phyloP scores from a whole-genome alignment of 2,329 filamentous ascomycete species.

The Leptoxyphium fumago region DNA sequence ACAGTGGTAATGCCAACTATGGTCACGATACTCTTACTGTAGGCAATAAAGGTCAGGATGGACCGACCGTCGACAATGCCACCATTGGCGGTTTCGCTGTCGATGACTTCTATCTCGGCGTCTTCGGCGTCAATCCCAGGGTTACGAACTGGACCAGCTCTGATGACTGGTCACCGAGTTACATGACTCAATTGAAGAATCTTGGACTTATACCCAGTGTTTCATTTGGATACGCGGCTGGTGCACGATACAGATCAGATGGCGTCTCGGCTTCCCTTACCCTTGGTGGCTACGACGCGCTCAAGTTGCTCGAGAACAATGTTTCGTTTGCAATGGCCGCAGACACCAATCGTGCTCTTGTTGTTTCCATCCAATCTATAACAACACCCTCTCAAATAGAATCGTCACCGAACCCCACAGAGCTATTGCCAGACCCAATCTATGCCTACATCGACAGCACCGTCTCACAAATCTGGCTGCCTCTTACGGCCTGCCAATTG shows the following conservation, averaged over 20 bases:
- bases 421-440: conserved; percentile 25
- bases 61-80: conserved; percentile 27
- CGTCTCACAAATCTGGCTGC: conserved; percentile 34
- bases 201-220: conserved; percentile 52
- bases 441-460: conserved; percentile 35
- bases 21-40: conserved; percentile 38
- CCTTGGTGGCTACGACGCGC: conserved; percentile 54
- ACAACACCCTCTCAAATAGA: conserved; percentile 15
- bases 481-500: conserved; percentile 40
- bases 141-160: conserved; percentile 37
- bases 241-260: conserved; percentile 47
- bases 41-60: conserved; percentile 23
- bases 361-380: conserved; percentile 40
- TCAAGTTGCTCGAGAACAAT: conserved; percentile 47
- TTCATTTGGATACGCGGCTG: conserved; percentile 62
- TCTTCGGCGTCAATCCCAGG: conserved; percentile 34
- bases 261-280: conserved; percentile 37
- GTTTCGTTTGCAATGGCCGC: conserved; percentile 42
- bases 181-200: conserved; percentile 36
- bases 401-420: conserved; percentile 18
- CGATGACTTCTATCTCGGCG: conserved; percentile 30
- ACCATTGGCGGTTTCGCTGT: conserved; percentile 27
- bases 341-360: conserved; percentile 43
- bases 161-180: conserved; percentile 41
- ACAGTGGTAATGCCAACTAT: conserved; percentile 48